A percentile compares a stretch with the other conserved stretches of the same genome.
Conservation (phyloP, 192 early-diverging fungal genomes). For the Podila clonocystis region DNA sequence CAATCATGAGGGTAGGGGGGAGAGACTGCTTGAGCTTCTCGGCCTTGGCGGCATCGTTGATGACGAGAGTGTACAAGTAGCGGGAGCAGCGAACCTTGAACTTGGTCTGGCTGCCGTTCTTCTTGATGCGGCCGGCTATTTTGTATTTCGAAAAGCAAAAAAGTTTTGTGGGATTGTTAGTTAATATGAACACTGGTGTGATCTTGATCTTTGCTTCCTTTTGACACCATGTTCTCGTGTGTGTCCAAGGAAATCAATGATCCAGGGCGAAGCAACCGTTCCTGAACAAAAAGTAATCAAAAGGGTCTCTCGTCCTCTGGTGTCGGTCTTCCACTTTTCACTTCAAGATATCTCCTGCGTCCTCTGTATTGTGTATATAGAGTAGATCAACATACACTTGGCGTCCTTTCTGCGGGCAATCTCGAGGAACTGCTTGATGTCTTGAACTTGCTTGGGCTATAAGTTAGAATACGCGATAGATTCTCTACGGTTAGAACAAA, state of each 20-base stretch:
- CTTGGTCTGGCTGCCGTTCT: constrained; percentile 78
- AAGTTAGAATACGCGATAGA: constrained; percentile 8
- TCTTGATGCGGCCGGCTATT: constrained; percentile 89
- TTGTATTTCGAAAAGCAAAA: too few relatives aligned
- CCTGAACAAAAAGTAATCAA: too few relatives aligned
- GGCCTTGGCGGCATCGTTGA: constrained; percentile 95
- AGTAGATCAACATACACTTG: constrained; percentile 65
- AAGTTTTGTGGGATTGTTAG: too few relatives aligned
- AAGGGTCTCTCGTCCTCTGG: too few relatives aligned
- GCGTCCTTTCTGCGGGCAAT: constrained; percentile 97
- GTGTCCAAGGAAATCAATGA: too few relatives aligned
- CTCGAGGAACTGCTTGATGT: constrained; percentile 98
- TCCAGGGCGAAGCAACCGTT: too few relatives aligned
- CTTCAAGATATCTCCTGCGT: too few relatives aligned
- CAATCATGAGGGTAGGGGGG: constrained; percentile 73
- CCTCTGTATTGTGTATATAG: too few relatives aligned
- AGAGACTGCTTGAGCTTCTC: constrained; percentile 95
- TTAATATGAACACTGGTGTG: too few relatives aligned
- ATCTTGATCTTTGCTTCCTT: too few relatives aligned
- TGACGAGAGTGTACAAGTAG: constrained; percentile 98
- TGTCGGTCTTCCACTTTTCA: too few relatives aligned
- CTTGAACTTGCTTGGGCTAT: constrained; percentile 95
- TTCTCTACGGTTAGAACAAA: background rate
- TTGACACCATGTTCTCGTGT: too few relatives aligned
- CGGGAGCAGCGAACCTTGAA: constrained; percentile 99